phyloP scores from a whole-genome alignment of 306 rosid genomes.

The Psophocarpus tetragonolobus region DNA sequence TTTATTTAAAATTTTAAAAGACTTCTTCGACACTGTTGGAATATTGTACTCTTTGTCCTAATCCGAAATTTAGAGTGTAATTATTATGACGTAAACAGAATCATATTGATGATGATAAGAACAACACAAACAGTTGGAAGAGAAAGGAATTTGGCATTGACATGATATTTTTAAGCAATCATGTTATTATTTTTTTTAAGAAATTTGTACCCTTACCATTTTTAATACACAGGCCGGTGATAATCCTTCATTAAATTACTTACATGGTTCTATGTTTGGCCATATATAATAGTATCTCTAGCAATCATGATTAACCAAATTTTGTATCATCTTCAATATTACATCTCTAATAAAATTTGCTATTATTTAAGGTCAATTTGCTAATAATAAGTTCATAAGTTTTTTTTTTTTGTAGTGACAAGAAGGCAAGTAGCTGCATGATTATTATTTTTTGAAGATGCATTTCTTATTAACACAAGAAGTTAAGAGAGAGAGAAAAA shows the following conservation, averaged over 20 bases:
- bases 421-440: too few species aligned
- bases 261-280: background rate
- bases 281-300: background rate
- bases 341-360: too few species aligned
- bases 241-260: background rate
- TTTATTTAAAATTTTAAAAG: background rate
- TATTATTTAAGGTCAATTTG: too few species aligned
- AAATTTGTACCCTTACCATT: background rate
- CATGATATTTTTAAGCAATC: conserved; percentile 6
- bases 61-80: background rate
- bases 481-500: too few species aligned
- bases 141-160: background rate
- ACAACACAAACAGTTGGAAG: conserved; percentile 1
- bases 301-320: too few species aligned
- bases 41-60: conserved; percentile 2
- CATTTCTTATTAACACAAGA: too few species aligned
- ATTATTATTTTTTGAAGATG: too few species aligned
- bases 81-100: background rate
- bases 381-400: too few species aligned
- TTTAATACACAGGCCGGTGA: background rate
- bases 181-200: background rate
- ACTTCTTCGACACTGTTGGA: background rate
- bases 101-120: background rate
- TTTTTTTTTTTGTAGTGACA: too few species aligned
- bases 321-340: too few species aligned